Percentiles rank a stretch among this genome's conserved stretches.
Conservation (phyloP, 768 basidiomycete species). For the Scleroderma citrinum region DNA sequence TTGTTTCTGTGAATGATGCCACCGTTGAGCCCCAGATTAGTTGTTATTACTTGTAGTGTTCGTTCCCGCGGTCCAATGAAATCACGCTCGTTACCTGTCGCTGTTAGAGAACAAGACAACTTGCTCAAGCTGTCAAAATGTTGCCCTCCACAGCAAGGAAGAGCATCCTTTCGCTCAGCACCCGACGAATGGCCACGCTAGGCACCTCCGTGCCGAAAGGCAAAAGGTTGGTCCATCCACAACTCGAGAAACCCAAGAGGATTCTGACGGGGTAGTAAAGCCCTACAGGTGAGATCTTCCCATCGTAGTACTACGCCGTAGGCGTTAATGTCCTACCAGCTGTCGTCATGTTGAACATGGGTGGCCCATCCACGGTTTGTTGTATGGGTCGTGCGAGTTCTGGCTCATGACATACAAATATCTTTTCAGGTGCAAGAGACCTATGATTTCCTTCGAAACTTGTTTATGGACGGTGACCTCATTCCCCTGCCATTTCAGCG, state of each 20-base stretch:
- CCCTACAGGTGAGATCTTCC: slow-evolving; percentile 49
- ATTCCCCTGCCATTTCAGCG: slow-evolving; percentile 94
- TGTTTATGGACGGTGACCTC: slow-evolving; percentile 89
- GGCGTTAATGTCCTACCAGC: slow-evolving; percentile 38
- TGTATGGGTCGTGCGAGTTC: background rate
- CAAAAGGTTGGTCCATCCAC: slow-evolving; percentile 36
- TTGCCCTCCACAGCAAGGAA: slow-evolving; percentile 16
- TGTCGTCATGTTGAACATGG: slow-evolving; percentile 99
- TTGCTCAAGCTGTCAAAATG: slow-evolving; percentile 21
- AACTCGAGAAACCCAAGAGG: background rate
- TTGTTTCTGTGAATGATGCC: too few relatives aligned
- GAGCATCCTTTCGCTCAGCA: slow-evolving; percentile 16
- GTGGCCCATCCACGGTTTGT: slow-evolving; percentile 84
- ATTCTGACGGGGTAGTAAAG: slow-evolving; percentile 29
- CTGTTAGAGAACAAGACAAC: too few relatives aligned
- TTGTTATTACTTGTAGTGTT: too few relatives aligned
- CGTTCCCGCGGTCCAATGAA: too few relatives aligned
- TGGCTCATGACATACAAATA: slow-evolving; percentile 2
- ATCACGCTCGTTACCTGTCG: too few relatives aligned
- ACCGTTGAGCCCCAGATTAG: too few relatives aligned
- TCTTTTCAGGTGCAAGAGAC: slow-evolving; percentile 77
- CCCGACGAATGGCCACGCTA: slow-evolving; percentile 42
- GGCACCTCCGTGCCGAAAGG: slow-evolving; percentile 33
- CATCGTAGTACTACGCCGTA: slow-evolving; percentile 9
- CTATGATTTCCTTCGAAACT: slow-evolving; percentile 83